Percentiles rank a stretch among this genome's conserved stretches.
These are phyloP conservation scores for Penstemon eatonii DNA, from an alignment of 257 asterid species.

Conservation along the genomic window DNA sequence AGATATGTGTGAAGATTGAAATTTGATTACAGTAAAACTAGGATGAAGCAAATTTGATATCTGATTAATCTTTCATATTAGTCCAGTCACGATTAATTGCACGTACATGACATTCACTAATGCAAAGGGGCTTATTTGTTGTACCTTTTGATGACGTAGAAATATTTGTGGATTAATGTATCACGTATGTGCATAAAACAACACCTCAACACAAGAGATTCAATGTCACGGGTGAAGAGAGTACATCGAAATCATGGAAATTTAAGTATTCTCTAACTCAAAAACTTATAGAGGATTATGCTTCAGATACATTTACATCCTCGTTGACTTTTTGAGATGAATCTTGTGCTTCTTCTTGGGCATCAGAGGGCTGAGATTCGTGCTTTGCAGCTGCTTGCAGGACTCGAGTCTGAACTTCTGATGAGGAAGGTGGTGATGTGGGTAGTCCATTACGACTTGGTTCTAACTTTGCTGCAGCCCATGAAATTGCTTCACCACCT, in stretches of 20 bases:
- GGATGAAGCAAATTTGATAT: too few species aligned
- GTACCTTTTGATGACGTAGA: too few species aligned
- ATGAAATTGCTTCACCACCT: constrained; percentile 70
- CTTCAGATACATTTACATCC: constrained; percentile 70
- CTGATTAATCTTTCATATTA: too few species aligned
- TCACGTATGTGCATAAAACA: too few species aligned
- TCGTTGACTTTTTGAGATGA: constrained; percentile 40
- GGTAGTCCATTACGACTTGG: constrained; percentile 74
- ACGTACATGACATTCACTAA: too few species aligned
- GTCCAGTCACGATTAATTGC: too few species aligned
- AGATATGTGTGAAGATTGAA: constrained; percentile 73
- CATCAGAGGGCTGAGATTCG: constrained; percentile 70
- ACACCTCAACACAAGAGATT: too few species aligned
- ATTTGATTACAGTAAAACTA: too few species aligned
- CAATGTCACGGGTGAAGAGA: neutral
- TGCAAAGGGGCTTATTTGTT: too few species aligned
- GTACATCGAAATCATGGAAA: neutral
- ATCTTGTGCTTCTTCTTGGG: constrained; percentile 51
- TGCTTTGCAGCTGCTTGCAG: constrained; percentile 97
- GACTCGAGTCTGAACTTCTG: constrained; percentile 82
- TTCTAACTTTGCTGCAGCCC: constrained; percentile 76
- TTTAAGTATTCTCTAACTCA: too few species aligned
- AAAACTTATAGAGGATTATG: constrained; percentile 29
- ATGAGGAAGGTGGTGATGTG: constrained; percentile 72
- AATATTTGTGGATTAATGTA: too few species aligned